Base-by-base conservation (phyloP, 2,329 filamentous ascomycete species). In the Venturia carpophila region DNA sequence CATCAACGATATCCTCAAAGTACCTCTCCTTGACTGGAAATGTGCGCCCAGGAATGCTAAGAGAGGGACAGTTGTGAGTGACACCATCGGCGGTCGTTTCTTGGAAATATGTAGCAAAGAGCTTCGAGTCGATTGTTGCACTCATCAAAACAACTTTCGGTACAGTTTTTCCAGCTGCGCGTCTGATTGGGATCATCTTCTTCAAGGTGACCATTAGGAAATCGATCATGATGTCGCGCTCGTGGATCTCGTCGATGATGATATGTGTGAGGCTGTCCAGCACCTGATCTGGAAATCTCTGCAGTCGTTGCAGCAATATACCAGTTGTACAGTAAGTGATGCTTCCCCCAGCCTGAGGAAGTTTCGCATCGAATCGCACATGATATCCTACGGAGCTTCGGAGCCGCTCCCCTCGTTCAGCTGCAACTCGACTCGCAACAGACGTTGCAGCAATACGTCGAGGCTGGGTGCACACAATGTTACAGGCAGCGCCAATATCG, bases 161-260 rank as follows among this genome's bases (percentile, higher is more conserved):
- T 13, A 73, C 71, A 9, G 70, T 66, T 43, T 73, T 71, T 7
- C 75, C 73, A 13, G 66, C 68, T 27, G 65, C 66, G 67, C 69
- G 69, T 64, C 78, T 73, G n/a, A 71, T 66, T 21, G 71, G 68
- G 43, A 80, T 71, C 15, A 72, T 72, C 49, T 74, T 75, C 68
- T 79, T 82, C 60, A 82, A 68, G 15, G 79, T 68, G 41, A 80
- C 74, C 69, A 82, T 73, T 37, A 80, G 70, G 66, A 80, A 76
- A 65, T 82, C 80, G 37, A 79, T 77, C 11, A 73, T 68, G 24
- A 79, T 71, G 69, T 77, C 76, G 64, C 79, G 75, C 66, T 81
- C 79, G 67, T 82, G 79, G 24, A 82, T 78, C 69, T 83, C 81
- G 68, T 83, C 80, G 65, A 83, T 77, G 55, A 83, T 69, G 30